Conservation (phyloP, 2,329 filamentous ascomycete genomes). For the Calycina herbarum region DNA sequence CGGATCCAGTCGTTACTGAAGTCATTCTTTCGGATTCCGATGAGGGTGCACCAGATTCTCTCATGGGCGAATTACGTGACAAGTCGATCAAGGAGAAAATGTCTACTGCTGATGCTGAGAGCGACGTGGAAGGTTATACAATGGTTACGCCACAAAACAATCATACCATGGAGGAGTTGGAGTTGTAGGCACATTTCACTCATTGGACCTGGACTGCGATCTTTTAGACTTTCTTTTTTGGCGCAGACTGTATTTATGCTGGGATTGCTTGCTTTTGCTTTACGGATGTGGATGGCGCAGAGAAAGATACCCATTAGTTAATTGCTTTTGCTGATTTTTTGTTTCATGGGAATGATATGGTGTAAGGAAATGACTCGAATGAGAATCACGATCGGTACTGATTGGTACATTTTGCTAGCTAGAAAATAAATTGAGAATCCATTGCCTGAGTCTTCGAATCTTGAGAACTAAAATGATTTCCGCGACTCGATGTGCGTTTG, state of each 20-base stretch:
- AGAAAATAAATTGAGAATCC: too few relatives aligned
- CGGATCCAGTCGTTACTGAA: slow-evolving; percentile 25
- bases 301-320: slow-evolving; percentile 25
- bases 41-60: slow-evolving; percentile 20
- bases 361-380: too few relatives aligned
- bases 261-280: slow-evolving; percentile 10
- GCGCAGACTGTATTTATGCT: too few relatives aligned
- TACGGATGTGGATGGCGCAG: slow-evolving; percentile 44
- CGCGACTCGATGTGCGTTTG: too few relatives aligned
- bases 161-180: slow-evolving; percentile 5
- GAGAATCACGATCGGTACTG: too few relatives aligned
- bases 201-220: too few relatives aligned
- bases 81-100: slow-evolving; percentile 6
- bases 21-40: slow-evolving; percentile 27
- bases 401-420: too few relatives aligned
- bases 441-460: too few relatives aligned
- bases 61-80: slow-evolving; percentile 11
- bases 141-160: slow-evolving; percentile 41
- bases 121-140: slow-evolving; percentile 35
- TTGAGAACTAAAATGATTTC: too few relatives aligned
- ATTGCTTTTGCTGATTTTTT: too few relatives aligned
- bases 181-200: neutral
- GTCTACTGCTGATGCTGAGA: slow-evolving; percentile 39
- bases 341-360: too few relatives aligned
- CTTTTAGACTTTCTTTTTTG: too few relatives aligned